Conservation (phyloP, 768 basidiomycete species). For the Trametes coccinea region DNA sequence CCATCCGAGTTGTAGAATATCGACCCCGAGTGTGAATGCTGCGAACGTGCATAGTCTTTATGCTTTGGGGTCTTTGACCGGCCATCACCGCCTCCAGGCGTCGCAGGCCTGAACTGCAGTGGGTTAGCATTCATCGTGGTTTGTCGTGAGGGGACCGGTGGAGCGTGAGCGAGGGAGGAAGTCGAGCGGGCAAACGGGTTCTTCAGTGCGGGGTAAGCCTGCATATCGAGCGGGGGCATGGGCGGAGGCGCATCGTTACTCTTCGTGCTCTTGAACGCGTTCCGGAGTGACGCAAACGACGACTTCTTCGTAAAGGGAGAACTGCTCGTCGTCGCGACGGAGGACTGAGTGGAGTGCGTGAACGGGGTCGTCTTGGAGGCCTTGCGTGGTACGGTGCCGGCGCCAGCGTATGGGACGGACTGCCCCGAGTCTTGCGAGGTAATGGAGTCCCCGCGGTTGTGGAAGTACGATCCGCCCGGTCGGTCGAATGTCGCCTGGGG, state of each 20-base stretch:
- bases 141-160: conserved; percentile 39
- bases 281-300: conserved; percentile 84
- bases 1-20: conserved; percentile 68
- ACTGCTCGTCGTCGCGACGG: conserved; percentile 49
- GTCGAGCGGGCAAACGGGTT: conserved; percentile 84
- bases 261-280: conserved; percentile 79
- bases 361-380: conserved; percentile 46
- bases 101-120: conserved; percentile 59
- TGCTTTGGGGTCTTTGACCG: conserved; percentile 44
- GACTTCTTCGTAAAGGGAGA: conserved; percentile 76
- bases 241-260: conserved; percentile 63
- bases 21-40: conserved; percentile 77
- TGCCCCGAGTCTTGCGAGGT: conserved; percentile 75
- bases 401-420: conserved; percentile 44
- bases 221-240: conserved; percentile 68
- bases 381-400: conserved; percentile 36
- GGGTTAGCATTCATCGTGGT: conserved; percentile 48
- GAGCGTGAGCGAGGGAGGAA: conserved; percentile 64
- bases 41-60: conserved; percentile 64
- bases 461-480: conserved; percentile 66
- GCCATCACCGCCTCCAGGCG: conserved; percentile 53
- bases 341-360: conserved; percentile 72
- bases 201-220: conserved; percentile 69
- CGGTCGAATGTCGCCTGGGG: conserved; percentile 47
- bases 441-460: conserved; percentile 75